Conservation (phyloP, 1,284 basidiomycete species). For the Microbotryum scabiosae region DNA sequence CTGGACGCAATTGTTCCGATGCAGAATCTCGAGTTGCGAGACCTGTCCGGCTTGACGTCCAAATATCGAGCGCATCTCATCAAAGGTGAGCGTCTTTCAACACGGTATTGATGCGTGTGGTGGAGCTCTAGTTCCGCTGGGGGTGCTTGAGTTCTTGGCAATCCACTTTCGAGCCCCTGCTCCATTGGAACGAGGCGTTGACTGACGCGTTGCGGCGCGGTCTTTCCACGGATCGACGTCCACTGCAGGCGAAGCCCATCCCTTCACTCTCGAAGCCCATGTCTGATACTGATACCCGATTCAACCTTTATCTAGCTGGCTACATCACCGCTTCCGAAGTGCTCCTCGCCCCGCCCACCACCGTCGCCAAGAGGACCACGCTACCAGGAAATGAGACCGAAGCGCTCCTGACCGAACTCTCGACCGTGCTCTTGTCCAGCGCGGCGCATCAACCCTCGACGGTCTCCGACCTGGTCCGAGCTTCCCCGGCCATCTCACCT, state of each 20-base stretch:
- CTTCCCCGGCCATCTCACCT: too few species aligned
- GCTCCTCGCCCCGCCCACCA: constrained; percentile 13
- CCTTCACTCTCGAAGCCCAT: not conserved
- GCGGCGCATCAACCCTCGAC: not conserved
- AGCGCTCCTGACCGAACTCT: constrained; percentile 9
- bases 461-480: not conserved
- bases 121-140: too few species aligned
- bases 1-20: not conserved
- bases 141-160: not conserved
- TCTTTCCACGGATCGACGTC: not conserved
- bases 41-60: constrained; percentile 4
- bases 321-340: constrained; percentile 21
- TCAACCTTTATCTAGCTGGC: constrained; percentile 6
- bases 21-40: constrained; percentile 12
- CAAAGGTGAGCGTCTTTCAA: constrained; percentile 1
- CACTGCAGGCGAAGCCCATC: too few species aligned
- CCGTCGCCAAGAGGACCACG: constrained; percentile 4
- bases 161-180: not conserved
- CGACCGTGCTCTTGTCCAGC: not conserved
- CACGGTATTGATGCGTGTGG: too few species aligned
- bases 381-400: constrained; percentile 5
- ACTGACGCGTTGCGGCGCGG: too few species aligned
- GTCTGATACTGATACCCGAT: not conserved
- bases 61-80: constrained; percentile 7
- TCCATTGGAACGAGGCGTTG: too few species aligned